Evolutionary conservation across 345 rosid species (phyloP), one percentile per base, ranked within the genome.

Genomic region (Bretschneidera sinensis): DNA sequence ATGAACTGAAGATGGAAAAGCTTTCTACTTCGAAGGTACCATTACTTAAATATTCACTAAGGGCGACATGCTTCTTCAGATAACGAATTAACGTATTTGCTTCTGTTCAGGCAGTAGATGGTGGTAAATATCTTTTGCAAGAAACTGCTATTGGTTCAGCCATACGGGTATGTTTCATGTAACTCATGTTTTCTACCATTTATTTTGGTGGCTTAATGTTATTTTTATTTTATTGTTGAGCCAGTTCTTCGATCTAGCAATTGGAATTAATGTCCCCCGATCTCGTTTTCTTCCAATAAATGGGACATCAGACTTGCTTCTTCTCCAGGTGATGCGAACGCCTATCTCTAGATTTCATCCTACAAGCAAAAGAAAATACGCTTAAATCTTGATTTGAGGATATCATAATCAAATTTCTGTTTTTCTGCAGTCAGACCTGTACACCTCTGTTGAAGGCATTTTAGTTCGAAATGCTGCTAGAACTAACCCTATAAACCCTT

Each of bases 381-480:
- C 56, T 24, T 61, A 10, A 3, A 24, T 49, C 33, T 11, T 24
- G 17, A 55, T 24, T 57, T 43, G 21, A 19, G 24, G 7, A 21
- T 54, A 6, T 54, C 25, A 45, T 10, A 43, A 5, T 68, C 59
- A 51, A 18, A 48, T 17, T 59, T 57, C 20, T 68, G 48, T 20
- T 6, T 66, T 63, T 60, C 50, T 78, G 74, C 91, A 85, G 91
- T 85, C 91, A 4, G 84, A 85, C 72, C 61, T 85, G 31, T 85
- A 72, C 72, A 17, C 73, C 21, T 43, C 39, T 55, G 47, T 22
- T 34, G 76, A 74, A 17, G 87, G 91, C 24, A 20, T 53, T 57
- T 63, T 85, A 55, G 67, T 63, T 53, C 70, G 54, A 57, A 80
- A 80, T 48, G 19, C 70, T 11, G 73, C 65, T 22, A 73, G 86